phyloP scores from a whole-genome alignment of 257 asterid genomes.

The Solanum chilense region DNA sequence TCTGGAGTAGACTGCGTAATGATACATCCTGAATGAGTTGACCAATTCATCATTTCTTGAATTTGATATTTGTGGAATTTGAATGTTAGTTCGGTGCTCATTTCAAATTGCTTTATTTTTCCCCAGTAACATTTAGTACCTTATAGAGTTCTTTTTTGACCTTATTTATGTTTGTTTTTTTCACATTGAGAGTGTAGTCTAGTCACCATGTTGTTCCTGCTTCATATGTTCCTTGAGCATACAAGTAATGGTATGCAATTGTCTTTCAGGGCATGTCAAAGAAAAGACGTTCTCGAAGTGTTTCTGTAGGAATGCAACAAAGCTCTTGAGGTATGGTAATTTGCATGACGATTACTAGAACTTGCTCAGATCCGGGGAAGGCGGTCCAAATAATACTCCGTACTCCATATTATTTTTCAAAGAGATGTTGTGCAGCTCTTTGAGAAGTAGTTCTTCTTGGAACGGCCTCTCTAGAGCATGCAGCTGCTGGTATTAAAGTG shows the following conservation, averaged over 20 bases:
- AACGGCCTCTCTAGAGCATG: not conserved
- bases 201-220: not conserved
- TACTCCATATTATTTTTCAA: not conserved
- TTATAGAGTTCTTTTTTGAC: not conserved
- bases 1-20: not conserved
- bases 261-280: conserved; percentile 35
- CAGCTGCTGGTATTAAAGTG: not conserved
- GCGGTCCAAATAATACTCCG: not conserved
- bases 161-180: not conserved
- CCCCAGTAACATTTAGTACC: not conserved
- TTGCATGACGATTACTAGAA: not conserved
- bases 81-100: not conserved
- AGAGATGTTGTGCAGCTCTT: not conserved
- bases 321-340: conserved; percentile 28
- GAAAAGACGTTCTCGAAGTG: conserved; percentile 66
- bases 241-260: not conserved
- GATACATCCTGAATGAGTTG: not conserved
- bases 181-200: not conserved
- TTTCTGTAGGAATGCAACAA: conserved; percentile 34
- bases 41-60: not conserved
- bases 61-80: not conserved
- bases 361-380: not conserved
- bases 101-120: not conserved
- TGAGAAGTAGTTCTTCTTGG: not conserved
- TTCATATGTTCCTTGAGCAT: not conserved